These are phyloP conservation scores for Petrea volubilis DNA, from an alignment of 257 asterid species.

Conservation along the genomic window DNA sequence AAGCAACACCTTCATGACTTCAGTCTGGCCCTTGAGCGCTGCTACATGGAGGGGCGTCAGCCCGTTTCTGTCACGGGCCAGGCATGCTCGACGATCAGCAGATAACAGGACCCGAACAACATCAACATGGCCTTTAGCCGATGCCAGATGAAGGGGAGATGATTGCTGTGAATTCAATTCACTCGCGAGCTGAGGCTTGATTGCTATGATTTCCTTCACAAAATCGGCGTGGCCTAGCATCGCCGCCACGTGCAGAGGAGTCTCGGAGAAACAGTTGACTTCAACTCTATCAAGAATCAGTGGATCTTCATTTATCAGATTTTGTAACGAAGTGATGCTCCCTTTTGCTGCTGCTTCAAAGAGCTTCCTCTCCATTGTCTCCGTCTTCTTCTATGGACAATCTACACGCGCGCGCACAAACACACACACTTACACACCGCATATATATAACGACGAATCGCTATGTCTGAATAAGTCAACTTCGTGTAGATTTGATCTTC, in stretches of 20 bases:
- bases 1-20: slow-evolving; percentile 25
- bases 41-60: slow-evolving; percentile 48
- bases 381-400: neutral
- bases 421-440: no score
- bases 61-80: slow-evolving; percentile 29
- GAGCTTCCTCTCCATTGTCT: slow-evolving; percentile 15
- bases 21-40: slow-evolving; percentile 35
- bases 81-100: slow-evolving; percentile 20
- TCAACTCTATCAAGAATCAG: slow-evolving; percentile 33
- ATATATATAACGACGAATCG: no score
- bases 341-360: slow-evolving; percentile 39
- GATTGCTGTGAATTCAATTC: slow-evolving; percentile 27
- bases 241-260: slow-evolving; percentile 38
- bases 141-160: slow-evolving; percentile 42
- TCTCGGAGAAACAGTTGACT: slow-evolving; percentile 20
- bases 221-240: slow-evolving; percentile 32
- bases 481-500: neutral
- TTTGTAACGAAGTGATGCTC: neutral
- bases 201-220: slow-evolving; percentile 20
- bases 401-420: no score
- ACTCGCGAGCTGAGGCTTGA: slow-evolving; percentile 17
- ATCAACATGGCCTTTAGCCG: slow-evolving; percentile 30
- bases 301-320: slow-evolving; percentile 29
- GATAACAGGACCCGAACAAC: slow-evolving; percentile 22
- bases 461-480: neutral